Evolutionary conservation across 306 rosid genomes (phyloP).

Genomic region (Astragalus glycyphyllos): DNA sequence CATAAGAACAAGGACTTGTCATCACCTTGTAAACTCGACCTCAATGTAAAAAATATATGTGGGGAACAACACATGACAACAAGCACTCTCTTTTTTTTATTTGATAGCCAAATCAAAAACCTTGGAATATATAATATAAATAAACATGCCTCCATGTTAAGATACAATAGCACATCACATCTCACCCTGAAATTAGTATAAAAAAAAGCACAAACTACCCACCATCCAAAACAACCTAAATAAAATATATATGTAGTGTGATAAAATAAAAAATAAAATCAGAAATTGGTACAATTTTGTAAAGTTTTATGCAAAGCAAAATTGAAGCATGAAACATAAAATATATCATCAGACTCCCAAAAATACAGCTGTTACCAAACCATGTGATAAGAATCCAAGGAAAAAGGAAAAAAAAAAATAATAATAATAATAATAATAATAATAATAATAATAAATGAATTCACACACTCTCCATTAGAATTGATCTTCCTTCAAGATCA

Average conservation of each 20-base stretch:
- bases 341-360: background rate
- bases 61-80: conserved; percentile 47
- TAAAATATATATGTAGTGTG: background rate
- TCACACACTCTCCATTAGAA: background rate
- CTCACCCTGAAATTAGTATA: conserved; percentile 13
- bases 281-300: conserved; percentile 25
- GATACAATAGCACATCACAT: conserved; percentile 32
- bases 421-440: too few species aligned
- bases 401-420: background rate
- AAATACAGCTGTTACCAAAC: background rate
- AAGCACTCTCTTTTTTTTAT: conserved; percentile 44
- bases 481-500: conserved; percentile 26
- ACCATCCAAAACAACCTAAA: background rate
- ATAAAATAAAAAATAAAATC: background rate
- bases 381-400: conserved; percentile 3
- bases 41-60: conserved; percentile 34
- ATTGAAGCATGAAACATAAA: conserved; percentile 8
- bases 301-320: conserved; percentile 11
- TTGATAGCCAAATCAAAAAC: conserved; percentile 35
- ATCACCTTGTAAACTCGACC: conserved; percentile 29
- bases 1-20: conserved; percentile 31
- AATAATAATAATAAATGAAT: background rate
- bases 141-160: conserved; percentile 33
- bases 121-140: conserved; percentile 26
- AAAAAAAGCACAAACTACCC: conserved; percentile 25